phyloP scores from a whole-genome alignment of 192 early-diverging fungal species.

The Funneliformis geosporum region DNA sequence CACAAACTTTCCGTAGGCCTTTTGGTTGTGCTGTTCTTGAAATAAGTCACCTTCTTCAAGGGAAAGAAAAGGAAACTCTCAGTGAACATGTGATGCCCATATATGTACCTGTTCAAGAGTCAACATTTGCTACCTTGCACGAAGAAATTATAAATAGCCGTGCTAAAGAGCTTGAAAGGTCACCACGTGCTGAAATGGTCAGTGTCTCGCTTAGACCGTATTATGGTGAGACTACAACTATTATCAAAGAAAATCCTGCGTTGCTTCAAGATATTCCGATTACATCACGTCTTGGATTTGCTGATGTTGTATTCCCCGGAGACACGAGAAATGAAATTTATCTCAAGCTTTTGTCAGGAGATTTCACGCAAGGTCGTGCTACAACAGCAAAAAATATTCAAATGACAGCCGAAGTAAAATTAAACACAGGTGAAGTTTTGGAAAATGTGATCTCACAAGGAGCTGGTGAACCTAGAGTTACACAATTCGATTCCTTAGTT shows the following conservation, averaged over 20 bases:
- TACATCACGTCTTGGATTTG: conserved; percentile 61
- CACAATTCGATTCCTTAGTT: conserved; percentile 58
- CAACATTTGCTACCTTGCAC: conserved; percentile 50
- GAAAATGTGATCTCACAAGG: conserved; percentile 57
- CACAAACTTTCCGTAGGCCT: conserved; percentile 50
- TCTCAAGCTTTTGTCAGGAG: conserved; percentile 56
- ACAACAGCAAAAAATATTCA: conserved; percentile 57
- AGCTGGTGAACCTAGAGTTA: conserved; percentile 34
- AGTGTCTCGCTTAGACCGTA: conserved; percentile 51
- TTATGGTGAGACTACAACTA: conserved; percentile 41
- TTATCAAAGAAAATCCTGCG: conserved; percentile 45
- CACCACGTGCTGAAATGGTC: conserved; percentile 47
- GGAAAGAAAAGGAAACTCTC: conserved; percentile 30
- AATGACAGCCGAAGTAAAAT: conserved; percentile 58
- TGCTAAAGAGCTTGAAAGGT: conserved; percentile 46
- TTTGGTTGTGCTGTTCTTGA: conserved; percentile 65
- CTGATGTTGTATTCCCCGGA: conserved; percentile 57
- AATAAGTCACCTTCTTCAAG: conserved; percentile 47
- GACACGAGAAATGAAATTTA: conserved; percentile 63
- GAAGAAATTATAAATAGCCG: conserved; percentile 58
- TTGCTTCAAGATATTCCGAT: conserved; percentile 46
- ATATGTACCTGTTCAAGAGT: conserved; percentile 52
- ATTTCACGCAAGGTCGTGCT: conserved; percentile 52
- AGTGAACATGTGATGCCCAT: conserved; percentile 56
- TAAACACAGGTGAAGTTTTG: conserved; percentile 56